A percentile compares a stretch with the other conserved stretches of the same genome.
phyloP scores from a whole-genome alignment of 306 rosid genomes.

The Rosa persica region DNA sequence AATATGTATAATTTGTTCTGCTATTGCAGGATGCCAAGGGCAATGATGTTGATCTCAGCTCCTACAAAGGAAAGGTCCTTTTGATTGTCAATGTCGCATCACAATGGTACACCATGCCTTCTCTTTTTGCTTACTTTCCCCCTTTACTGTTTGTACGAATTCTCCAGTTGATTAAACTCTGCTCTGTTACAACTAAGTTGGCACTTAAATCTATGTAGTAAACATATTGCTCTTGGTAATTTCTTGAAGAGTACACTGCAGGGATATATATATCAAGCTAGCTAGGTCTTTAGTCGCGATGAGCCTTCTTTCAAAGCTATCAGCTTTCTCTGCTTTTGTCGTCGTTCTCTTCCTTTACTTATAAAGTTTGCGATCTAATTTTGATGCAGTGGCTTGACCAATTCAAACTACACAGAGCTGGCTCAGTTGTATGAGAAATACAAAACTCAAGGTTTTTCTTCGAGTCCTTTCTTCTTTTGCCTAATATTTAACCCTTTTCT shows the following conservation, averaged over 20 bases:
- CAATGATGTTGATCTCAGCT: constrained; percentile 77
- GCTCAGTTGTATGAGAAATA: constrained; percentile 77
- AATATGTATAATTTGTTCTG: not conserved
- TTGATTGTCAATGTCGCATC: constrained; percentile 96
- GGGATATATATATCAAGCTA: not conserved
- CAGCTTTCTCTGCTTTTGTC: not conserved
- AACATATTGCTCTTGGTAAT: not conserved
- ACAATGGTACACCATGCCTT: constrained; percentile 59
- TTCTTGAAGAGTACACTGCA: not conserved
- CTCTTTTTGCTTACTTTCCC: not conserved
- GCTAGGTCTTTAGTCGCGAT: not conserved
- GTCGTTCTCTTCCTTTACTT: not conserved
- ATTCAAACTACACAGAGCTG: constrained; percentile 95
- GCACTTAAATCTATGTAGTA: not conserved
- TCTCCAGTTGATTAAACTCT: not conserved
- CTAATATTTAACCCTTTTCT: not conserved
- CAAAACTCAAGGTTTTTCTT: constrained; percentile 68
- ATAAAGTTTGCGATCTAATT: constrained; percentile 14
- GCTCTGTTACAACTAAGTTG: not conserved
- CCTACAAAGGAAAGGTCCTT: constrained; percentile 84
- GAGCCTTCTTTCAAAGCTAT: not conserved
- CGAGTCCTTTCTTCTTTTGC: not conserved
- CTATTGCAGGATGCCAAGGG: constrained; percentile 83
- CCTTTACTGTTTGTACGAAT: no score
- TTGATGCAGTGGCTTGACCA: constrained; percentile 91